phyloP scores from a whole-genome alignment of 169 alveolate species.

The Eimeria necatrix region DNA sequence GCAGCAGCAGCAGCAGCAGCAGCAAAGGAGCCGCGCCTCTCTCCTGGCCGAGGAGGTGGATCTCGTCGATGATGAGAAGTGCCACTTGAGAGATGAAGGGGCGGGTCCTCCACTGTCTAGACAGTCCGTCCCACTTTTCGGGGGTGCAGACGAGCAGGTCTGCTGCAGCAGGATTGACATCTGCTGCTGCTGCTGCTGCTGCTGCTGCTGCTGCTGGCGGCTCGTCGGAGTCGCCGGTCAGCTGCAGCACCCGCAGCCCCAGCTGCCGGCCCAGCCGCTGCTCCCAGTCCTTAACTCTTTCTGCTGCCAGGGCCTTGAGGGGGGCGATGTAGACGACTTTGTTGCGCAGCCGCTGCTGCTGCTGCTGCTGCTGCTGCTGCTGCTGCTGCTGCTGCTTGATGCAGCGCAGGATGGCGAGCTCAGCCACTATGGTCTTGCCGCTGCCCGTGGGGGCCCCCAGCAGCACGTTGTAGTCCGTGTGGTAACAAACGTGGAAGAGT shows the following conservation, averaged over 20 bases:
- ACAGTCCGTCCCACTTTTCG: slow-evolving; percentile 99
- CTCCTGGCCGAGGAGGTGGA: slow-evolving; percentile 98
- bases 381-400: too few species aligned
- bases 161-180: slow-evolving; percentile 84
- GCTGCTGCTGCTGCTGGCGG: too few species aligned
- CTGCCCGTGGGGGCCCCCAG: slow-evolving; percentile 99
- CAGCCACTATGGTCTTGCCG: slow-evolving; percentile 99
- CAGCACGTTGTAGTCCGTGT: slow-evolving; percentile 97
- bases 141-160: slow-evolving; percentile 99
- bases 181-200: slow-evolving; percentile 19
- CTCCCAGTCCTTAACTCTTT: slow-evolving; percentile 90
- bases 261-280: slow-evolving; percentile 86
- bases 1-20: background rate
- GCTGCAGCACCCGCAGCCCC: slow-evolving; percentile 95
- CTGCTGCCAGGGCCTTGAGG: slow-evolving; percentile 98
- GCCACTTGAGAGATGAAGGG: slow-evolving; percentile 95
- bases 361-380: too few species aligned
- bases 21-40: slow-evolving; percentile 62
- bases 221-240: slow-evolving; percentile 93
- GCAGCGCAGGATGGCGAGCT: slow-evolving; percentile 96
- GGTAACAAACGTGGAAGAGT: slow-evolving; percentile 94
- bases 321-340: slow-evolving; percentile 99
- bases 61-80: slow-evolving; percentile 98
- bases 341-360: slow-evolving; percentile 83
- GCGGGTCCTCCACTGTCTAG: slow-evolving; percentile 98